Percentiles rank a stretch among this genome's conserved stretches.
Evolutionary conservation across 805 yeast genomes (phyloP).

Genomic region (Lachancea waltii): DNA sequence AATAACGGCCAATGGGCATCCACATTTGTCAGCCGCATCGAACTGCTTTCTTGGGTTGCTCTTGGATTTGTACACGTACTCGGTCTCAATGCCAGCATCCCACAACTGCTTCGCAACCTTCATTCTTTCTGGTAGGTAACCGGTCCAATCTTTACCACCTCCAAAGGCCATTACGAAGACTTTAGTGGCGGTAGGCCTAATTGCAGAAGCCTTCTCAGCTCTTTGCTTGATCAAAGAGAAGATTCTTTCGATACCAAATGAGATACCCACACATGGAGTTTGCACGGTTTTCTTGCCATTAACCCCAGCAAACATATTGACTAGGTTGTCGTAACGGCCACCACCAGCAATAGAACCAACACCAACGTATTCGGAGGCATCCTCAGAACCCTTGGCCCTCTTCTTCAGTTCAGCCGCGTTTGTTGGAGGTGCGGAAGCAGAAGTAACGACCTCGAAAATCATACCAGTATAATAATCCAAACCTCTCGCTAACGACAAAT

Average conservation of each 20-base stretch:
- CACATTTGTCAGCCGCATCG: constrained; percentile 94
- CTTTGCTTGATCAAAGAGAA: constrained; percentile 85
- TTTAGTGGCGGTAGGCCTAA: constrained; percentile 84
- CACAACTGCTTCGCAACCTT: constrained; percentile 72
- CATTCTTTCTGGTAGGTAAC: constrained; percentile 91
- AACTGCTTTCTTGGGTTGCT: constrained; percentile 95
- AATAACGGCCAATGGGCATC: constrained; percentile 85
- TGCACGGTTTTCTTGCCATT: constrained; percentile 71
- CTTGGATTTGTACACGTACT: constrained; percentile 86
- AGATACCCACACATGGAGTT: constrained; percentile 95
- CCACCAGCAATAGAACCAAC: constrained; percentile 99
- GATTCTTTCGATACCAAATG: constrained; percentile 94
- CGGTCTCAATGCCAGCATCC: constrained; percentile 85
- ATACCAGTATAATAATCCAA: constrained; percentile 96
- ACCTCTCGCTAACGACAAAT: constrained; percentile 93
- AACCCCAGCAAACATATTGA: constrained; percentile 88
- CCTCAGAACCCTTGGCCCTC: constrained; percentile 59
- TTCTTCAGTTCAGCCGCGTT: constrained; percentile 64
- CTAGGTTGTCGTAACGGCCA: constrained; percentile 94
- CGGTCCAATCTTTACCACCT: constrained; percentile 95
- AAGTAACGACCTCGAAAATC: constrained; percentile 93
- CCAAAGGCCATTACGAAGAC: constrained; percentile 97
- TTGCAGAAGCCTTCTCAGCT: constrained; percentile 49
- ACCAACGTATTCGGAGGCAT: constrained; percentile 94
- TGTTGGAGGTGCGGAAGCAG: constrained; percentile 91